phyloP scores from a whole-genome alignment of 257 asterid genomes.

The Sherardia arvensis region DNA sequence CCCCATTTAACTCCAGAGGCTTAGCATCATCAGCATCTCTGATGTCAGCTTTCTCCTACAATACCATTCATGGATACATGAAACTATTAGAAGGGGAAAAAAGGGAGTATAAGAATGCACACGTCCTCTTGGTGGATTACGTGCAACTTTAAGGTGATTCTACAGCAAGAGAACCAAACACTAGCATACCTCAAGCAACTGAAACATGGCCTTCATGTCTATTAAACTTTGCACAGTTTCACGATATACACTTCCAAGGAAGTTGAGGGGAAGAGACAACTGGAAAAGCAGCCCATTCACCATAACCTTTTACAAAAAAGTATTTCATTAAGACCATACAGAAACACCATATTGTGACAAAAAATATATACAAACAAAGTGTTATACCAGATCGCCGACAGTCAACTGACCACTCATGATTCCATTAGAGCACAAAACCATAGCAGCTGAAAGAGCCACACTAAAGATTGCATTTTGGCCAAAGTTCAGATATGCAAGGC shows the following conservation, averaged over 20 bases:
- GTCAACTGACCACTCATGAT: conserved; percentile 80
- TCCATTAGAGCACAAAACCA: conserved; percentile 89
- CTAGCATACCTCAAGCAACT: conserved; percentile 78
- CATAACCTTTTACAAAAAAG: conserved; percentile 58
- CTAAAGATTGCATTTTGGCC: conserved; percentile 93
- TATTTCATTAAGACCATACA: conserved; percentile 10
- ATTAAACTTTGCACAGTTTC: conserved; percentile 88
- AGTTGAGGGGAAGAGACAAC: conserved; percentile 93
- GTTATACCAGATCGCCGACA: conserved; percentile 89
- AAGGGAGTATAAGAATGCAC: not conserved
- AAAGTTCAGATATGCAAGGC: conserved; percentile 83
- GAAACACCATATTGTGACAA: not conserved
- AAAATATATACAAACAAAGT: not conserved
- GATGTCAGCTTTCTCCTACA: conserved; percentile 81
- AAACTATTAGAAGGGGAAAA: conserved; percentile 7
- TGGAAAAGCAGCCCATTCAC: conserved; percentile 96
- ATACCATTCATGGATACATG: conserved; percentile 8
- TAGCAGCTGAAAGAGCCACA: conserved; percentile 78
- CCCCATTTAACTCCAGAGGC: conserved; percentile 62
- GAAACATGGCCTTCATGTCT: conserved; percentile 97
- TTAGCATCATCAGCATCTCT: conserved; percentile 54
- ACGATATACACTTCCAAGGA: conserved; percentile 91
- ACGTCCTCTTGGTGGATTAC: not conserved
- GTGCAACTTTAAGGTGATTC: not conserved
- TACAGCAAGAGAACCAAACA: not conserved